Base-by-base conservation (phyloP, 2,329 filamentous ascomycete genomes). In the Talaromyces sp. region DNA sequence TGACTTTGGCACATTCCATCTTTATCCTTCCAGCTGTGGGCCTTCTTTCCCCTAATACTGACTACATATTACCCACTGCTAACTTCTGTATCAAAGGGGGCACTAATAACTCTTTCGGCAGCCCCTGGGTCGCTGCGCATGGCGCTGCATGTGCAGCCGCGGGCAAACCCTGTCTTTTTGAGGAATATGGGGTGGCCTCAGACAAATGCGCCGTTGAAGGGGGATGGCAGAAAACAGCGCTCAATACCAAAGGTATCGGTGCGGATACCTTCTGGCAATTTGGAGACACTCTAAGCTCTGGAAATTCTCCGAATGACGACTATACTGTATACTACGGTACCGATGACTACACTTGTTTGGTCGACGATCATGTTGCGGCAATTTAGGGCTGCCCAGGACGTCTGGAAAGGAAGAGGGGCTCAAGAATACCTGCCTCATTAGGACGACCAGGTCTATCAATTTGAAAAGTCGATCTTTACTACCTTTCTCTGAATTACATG, bases 1-100 rank as follows among this genome's bases (percentile, higher is more conserved):
- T 11, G 83, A 85, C 67, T 85, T 84, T 67, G 84, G 78, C 13
- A 82, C 80, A 2, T 80, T 84, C 66, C 82, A 85, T 65, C 69
- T 83, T 13, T 85, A 84, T 64, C 80, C 81, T 0, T 69, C 71
- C 25, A 72, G 72, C 61, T 84, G 81, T 79, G 67, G 17, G 69
- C 64, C 27, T 47, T n/a, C 5, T 36, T 49, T 7, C 30, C 9
- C 5, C 36, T n/a, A 8, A 4, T 15, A 1, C 54, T 19, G 58
- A 39, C 17, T 42, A n/a, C 4, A 49, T 25, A 49, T 25, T 49
- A 49, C 22, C n/a, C 8, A 25, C n/a, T 49, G 44, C 44, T 49
- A 49, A 49, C 44, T 22, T 22, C 11, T 49, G 7, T 22, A 25
- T 10, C 22, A 22, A 33, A 74, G 72, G 74, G 75, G 72, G 75